Percentiles rank a stretch among this genome's conserved stretches.
These are phyloP conservation scores for Talaromyces piceae DNA, from an alignment of 2,329 filamentous ascomycete genomes.

Conservation along the genomic window DNA sequence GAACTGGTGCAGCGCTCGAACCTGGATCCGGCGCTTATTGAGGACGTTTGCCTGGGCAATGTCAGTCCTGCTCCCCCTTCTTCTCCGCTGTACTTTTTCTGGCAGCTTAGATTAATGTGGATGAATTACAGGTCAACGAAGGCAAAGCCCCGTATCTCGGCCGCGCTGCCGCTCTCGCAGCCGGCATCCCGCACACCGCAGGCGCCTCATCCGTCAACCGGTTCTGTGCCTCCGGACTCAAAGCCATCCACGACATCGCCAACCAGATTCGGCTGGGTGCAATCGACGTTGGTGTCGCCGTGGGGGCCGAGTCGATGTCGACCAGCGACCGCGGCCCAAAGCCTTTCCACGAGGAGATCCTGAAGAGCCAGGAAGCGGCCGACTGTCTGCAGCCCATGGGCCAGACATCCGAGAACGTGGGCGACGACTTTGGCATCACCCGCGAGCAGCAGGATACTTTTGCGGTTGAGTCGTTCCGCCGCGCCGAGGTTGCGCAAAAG, in stretches of 20 bases:
- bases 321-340: constrained; percentile 62
- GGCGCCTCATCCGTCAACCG: constrained; percentile 78
- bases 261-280: constrained; percentile 71
- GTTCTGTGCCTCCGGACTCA: constrained; percentile 95
- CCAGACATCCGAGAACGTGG: constrained; percentile 95
- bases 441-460: constrained; percentile 77
- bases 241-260: constrained; percentile 91
- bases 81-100: neutral
- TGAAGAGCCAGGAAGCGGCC: constrained; percentile 65
- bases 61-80: no score
- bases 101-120: constrained; percentile 10
- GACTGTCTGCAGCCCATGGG: constrained; percentile 97
- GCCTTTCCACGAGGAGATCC: constrained; percentile 71
- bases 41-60: constrained; percentile 90
- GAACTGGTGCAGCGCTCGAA: constrained; percentile 64
- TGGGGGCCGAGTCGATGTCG: constrained; percentile 87
- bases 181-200: constrained; percentile 87
- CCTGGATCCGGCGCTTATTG: constrained; percentile 70
- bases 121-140: constrained; percentile 59
- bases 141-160: constrained; percentile 82
- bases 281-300: constrained; percentile 80
- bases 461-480: constrained; percentile 77
- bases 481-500: constrained; percentile 86
- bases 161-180: constrained; percentile 79
- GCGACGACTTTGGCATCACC: constrained; percentile 76